Base-by-base conservation (phyloP, 2,329 filamentous ascomycete species). In the Calonectria montana region DNA sequence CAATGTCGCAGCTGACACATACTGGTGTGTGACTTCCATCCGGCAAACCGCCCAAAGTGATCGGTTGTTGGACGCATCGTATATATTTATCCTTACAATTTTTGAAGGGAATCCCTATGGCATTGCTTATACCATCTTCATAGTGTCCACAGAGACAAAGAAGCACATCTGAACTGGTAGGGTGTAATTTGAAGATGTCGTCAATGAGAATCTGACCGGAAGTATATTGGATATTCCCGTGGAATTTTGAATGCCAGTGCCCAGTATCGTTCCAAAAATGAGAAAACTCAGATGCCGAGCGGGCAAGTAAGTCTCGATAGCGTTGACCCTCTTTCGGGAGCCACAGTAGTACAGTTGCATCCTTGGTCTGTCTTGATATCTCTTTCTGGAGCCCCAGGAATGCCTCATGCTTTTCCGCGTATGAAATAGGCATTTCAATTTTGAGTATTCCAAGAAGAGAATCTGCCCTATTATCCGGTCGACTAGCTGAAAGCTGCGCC, bases 391-490 rank as follows among this genome's bases (percentile, higher is more conserved):
- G 63, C 10, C 79, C 67, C 15, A 67, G 25, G 35, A 81, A 81
- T 4, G 78, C 77, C 35, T 64, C 55, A 1, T 48, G 48, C 1
- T 78, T 64, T 41, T 82, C 81, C 10, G 80, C 80, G 41, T 81
- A 82, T 2, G 63, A 39, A 4, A 82, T 69, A 1, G 78, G 75
- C 75, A 83, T 79, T 18, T 73, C 76, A 0, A 83, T 68, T 7
- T 71, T 75, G 12, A 83, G 81, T 6, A 82, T 65, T 0, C 81
- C 81, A 2, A 82, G 66, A 0, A 83, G 65, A 9, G 74, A 79
- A 48, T 82, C 82, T 0, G 81, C 78, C 2, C 53, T 25, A 50
- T 83, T 78, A 59, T 82, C 76, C 31, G 61, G 25, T 15, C 76
- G 73, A 1, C 64, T 78, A 1, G 76, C 15, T 2, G 47, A 55